Percentiles rank a stretch among this genome's conserved stretches.
Conservation (phyloP, 202 grass and related monocot genomes). For the Panicum hallii region DNA sequence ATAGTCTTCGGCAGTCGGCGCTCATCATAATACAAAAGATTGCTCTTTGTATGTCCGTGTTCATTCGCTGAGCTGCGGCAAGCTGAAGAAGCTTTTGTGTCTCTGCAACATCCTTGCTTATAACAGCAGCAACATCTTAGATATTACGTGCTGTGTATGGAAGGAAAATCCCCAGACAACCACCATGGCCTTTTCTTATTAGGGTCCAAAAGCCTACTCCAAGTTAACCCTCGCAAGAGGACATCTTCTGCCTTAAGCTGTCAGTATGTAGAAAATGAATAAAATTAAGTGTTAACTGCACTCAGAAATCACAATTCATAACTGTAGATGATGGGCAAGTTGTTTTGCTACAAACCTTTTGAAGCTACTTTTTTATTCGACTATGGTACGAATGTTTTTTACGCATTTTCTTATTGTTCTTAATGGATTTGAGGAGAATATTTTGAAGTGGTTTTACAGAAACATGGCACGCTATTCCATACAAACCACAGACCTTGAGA, state of each 20-base stretch:
- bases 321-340: slow-evolving; percentile 23
- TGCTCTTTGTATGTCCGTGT: slow-evolving; percentile 81
- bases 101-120: slow-evolving; percentile 70
- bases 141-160: slow-evolving; percentile 49
- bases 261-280: slow-evolving; percentile 36
- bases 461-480: slow-evolving; percentile 26
- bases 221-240: slow-evolving; percentile 71
- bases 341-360: slow-evolving; percentile 64
- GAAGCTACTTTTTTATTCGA: slow-evolving; percentile 89
- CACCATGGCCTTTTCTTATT: slow-evolving; percentile 98
- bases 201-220: slow-evolving; percentile 80
- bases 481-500: slow-evolving; percentile 66
- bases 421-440: slow-evolving; percentile 44
- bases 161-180: slow-evolving; percentile 67
- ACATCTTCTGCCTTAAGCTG: slow-evolving; percentile 78
- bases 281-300: slow-evolving; percentile 30
- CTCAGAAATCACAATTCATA: slow-evolving; percentile 37
- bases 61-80: slow-evolving; percentile 86
- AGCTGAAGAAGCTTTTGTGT: slow-evolving; percentile 92
- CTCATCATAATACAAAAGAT: slow-evolving; percentile 98
- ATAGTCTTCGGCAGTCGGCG: slow-evolving; percentile 63
- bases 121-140: slow-evolving; percentile 62
- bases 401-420: slow-evolving; percentile 89
- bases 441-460: slow-evolving; percentile 38
- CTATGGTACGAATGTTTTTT: slow-evolving; percentile 68